Evolutionary conservation across 129 eudicot genomes (phyloP), one percentile per base, ranked within the genome.

Genomic region (Tagetes erecta): DNA sequence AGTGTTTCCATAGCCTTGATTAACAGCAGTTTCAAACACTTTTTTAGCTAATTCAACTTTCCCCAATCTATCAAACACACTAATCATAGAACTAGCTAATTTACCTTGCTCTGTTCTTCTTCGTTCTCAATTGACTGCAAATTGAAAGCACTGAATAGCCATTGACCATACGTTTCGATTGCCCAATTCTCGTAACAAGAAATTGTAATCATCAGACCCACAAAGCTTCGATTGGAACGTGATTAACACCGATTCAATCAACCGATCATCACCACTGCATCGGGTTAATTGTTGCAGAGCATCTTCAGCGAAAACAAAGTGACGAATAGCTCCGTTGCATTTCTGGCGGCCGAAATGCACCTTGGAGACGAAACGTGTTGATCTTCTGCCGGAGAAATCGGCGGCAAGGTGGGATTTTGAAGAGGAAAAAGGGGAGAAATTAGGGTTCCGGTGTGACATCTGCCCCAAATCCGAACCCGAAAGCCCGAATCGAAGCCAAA

Each of bases 271-370:
- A 5, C 86, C 85, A 57, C 84, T 69, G 49, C 72, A 81, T 3
- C 66, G 63, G 8, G 85, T 65, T 1, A 88, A 84, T 3, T 80
- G 84, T 1, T 83, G 82, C 4, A 94, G 81, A 13, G 86, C 91
- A 42, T 88, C 97, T 77, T 90, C 96, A 4, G 98, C 98, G 14
- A 63, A 64, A 7, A 82, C 47, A 8, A 88, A 83, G 74, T 94
- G 98, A 41, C 91, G 77, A 67, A 76, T 34, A 45, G 96, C 64
- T 37, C 75, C 76, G 12, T 64, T 9, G 4, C 85, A 60, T 69
- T 78, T 88, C 36, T 80, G 96, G 31, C 98, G 92, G 50, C 95
- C 96, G n/a, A 88, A 90, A 76, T 90, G 98, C 92, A 88, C 85
- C 81, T 94, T 94, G 38, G 97, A 90, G 12, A 94, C 97, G 50